phyloP scores from a whole-genome alignment of 352 stramenopile species.

The Phytophthora rubi region DNA sequence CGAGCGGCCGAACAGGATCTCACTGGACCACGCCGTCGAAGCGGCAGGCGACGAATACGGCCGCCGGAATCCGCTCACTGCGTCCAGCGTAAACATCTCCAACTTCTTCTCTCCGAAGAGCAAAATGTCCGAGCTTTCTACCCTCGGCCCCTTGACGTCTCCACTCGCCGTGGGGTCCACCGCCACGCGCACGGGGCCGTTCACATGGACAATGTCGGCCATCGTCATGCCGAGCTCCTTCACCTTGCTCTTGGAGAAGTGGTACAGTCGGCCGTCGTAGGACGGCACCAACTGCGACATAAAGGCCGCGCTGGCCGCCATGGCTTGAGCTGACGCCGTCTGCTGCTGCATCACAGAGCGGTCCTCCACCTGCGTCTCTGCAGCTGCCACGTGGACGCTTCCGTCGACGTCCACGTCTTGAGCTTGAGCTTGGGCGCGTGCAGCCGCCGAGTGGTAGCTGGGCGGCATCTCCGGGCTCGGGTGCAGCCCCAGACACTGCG shows the following conservation, averaged over 20 bases:
- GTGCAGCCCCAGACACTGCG: conserved; percentile 40
- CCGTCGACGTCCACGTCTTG: conserved; percentile 38
- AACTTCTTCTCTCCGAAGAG: conserved; percentile 80
- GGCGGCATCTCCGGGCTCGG: conserved; percentile 15
- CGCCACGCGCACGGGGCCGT: conserved; percentile 66
- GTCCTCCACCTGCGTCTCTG: conserved; percentile 24
- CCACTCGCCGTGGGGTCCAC: conserved; percentile 18
- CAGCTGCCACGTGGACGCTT: conserved; percentile 29
- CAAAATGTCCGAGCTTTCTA: conserved; percentile 54
- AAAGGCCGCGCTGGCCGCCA: conserved; percentile 43
- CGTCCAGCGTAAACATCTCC: conserved; percentile 78
- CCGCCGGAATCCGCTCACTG: conserved; percentile 61
- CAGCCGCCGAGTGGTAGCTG: conserved; percentile 17
- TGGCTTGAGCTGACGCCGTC: conserved; percentile 20
- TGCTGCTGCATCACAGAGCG: conserved; percentile 40
- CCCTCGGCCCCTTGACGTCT: neutral
- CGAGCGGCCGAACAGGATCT: conserved; percentile 76
- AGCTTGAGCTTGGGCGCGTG: neutral
- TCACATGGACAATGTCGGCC: conserved; percentile 76
- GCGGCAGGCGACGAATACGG: conserved; percentile 40
- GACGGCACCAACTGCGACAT: conserved; percentile 75
- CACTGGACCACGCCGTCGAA: conserved; percentile 27
- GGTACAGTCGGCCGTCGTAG: conserved; percentile 79
- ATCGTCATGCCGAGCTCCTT: conserved; percentile 82
- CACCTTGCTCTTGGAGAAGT: conserved; percentile 65